These are phyloP conservation scores for Amanita pseudoporphyria DNA, from an alignment of 768 basidiomycete species.

Conservation along the genomic window DNA sequence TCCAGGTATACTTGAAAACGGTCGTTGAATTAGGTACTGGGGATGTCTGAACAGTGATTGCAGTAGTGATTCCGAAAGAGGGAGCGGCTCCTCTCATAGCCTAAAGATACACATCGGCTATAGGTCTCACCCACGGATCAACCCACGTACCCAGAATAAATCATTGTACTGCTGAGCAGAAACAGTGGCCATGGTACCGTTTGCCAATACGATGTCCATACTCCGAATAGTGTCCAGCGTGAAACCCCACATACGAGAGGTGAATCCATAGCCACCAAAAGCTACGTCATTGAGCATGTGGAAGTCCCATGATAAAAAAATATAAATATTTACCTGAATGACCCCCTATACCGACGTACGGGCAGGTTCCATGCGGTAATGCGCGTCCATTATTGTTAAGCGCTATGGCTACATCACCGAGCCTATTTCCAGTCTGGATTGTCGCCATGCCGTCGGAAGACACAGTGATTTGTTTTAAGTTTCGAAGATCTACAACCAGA, in stretches of 20 bases:
- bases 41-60: constrained; percentile 26
- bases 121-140: background rate
- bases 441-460: constrained; percentile 23
- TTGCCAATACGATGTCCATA: constrained; percentile 33
- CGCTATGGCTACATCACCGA: constrained; percentile 28
- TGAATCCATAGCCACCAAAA: constrained; percentile 27
- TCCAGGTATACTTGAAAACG: constrained; percentile 29
- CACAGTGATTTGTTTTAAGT: constrained; percentile 29
- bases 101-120: constrained; percentile 14
- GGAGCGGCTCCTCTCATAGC: constrained; percentile 29
- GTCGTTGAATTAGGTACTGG: constrained; percentile 25
- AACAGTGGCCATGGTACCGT: constrained; percentile 23
- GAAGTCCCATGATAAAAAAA: no score
- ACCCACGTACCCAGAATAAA: constrained; percentile 33
- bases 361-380: no score
- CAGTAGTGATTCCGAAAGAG: constrained; percentile 31
- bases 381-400: constrained; percentile 32
- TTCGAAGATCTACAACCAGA: constrained; percentile 36
- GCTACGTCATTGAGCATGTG: constrained; percentile 4
- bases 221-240: constrained; percentile 35
- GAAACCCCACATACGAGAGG: constrained; percentile 40
- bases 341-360: no score
- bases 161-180: constrained; percentile 24
- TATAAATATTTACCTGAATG: constrained; percentile 25
- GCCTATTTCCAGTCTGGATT: constrained; percentile 34